A percentile compares a stretch with the other conserved stretches of the same genome.
These are phyloP conservation scores for Phytopythium vexans DNA, from an alignment of 352 stramenopile genomes.

Conservation along the genomic window DNA sequence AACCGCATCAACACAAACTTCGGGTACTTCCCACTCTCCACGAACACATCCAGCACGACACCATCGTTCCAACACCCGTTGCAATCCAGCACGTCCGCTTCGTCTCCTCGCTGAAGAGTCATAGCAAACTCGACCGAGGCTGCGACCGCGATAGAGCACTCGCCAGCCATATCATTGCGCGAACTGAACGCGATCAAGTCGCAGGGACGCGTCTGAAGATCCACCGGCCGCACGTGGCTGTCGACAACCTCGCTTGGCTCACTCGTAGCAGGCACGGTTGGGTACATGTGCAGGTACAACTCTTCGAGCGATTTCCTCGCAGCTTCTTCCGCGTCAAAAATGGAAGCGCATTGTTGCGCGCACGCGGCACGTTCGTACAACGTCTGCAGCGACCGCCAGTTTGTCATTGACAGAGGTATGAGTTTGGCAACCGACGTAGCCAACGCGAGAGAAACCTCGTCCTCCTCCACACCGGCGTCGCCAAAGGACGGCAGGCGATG, in stretches of 20 bases:
- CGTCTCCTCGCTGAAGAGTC: slow-evolving; percentile 48
- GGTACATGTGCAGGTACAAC: slow-evolving; percentile 54
- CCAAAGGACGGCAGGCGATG: slow-evolving; percentile 40
- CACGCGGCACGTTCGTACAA: slow-evolving; percentile 55
- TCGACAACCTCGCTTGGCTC: slow-evolving; percentile 6
- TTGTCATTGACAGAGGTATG: slow-evolving; percentile 57
- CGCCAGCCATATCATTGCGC: slow-evolving; percentile 25
- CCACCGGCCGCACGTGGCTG: slow-evolving; percentile 16
- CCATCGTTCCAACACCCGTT: slow-evolving; percentile 83
- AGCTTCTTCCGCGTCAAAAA: slow-evolving; percentile 44
- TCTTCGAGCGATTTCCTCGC: slow-evolving; percentile 45
- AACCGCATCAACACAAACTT: slow-evolving; percentile 73
- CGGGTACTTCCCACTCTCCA: slow-evolving; percentile 26
- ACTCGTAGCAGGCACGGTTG: slow-evolving; percentile 5
- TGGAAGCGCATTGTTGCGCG: slow-evolving; percentile 46
- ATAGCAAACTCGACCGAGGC: slow-evolving; percentile 72
- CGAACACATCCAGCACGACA: slow-evolving; percentile 59
- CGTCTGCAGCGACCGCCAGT: slow-evolving; percentile 64
- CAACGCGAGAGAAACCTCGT: slow-evolving; percentile 65
- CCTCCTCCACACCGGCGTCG: slow-evolving; percentile 48
- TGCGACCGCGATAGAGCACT: slow-evolving; percentile 36
- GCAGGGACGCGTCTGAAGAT: slow-evolving; percentile 34
- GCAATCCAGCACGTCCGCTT: slow-evolving; percentile 75
- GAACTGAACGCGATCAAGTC: slow-evolving; percentile 58
- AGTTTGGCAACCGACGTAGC: slow-evolving; percentile 49